A percentile compares a stretch with the other conserved stretches of the same genome.
These are phyloP conservation scores for Tillandsia leiboldiana DNA, from an alignment of 176 grass and related monocot genomes.

Conservation along the genomic window DNA sequence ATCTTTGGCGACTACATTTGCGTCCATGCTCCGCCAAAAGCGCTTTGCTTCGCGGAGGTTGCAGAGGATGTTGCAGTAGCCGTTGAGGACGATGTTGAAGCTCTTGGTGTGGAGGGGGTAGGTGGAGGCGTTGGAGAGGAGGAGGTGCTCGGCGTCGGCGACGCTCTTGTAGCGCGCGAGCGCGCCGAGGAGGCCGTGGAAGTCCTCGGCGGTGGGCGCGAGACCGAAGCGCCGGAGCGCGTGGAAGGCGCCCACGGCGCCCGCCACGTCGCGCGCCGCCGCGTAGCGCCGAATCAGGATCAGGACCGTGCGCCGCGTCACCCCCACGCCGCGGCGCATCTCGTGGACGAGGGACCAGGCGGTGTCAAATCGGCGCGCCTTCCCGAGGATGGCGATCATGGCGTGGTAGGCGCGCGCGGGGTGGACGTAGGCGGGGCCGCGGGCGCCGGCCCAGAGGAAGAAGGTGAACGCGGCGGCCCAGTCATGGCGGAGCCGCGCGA, in stretches of 20 bases:
- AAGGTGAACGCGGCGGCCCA: conserved; percentile 54
- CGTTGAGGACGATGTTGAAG: conserved; percentile 81
- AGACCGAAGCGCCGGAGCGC: conserved; percentile 47
- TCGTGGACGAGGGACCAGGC: conserved; percentile 54
- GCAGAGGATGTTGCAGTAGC: conserved; percentile 63
- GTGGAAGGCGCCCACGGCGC: conserved; percentile 55
- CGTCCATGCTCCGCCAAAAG: conserved; percentile 66
- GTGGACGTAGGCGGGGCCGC: conserved; percentile 38
- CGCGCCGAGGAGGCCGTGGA: conserved; percentile 57
- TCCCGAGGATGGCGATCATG: conserved; percentile 76
- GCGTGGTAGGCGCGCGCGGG: conserved; percentile 49
- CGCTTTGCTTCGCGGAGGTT: conserved; percentile 54
- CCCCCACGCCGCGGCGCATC: conserved; percentile 48
- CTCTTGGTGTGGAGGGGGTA: conserved; percentile 81
- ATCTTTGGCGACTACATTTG: conserved; percentile 39
- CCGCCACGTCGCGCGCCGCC: conserved; percentile 46
- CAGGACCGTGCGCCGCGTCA: conserved; percentile 36
- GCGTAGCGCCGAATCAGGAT: conserved; percentile 52
- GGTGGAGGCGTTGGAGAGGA: conserved; percentile 42
- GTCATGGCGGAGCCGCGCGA: conserved; percentile 62
- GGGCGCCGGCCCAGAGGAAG: conserved; percentile 61
- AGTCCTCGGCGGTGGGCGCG: conserved; percentile 29
- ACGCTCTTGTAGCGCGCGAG: conserved; percentile 82
- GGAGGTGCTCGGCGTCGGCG: conserved; percentile 65
- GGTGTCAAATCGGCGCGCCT: conserved; percentile 64